Conservation (phyloP, 192 early-diverging fungal species). For the Ambispora gerdemannii region DNA sequence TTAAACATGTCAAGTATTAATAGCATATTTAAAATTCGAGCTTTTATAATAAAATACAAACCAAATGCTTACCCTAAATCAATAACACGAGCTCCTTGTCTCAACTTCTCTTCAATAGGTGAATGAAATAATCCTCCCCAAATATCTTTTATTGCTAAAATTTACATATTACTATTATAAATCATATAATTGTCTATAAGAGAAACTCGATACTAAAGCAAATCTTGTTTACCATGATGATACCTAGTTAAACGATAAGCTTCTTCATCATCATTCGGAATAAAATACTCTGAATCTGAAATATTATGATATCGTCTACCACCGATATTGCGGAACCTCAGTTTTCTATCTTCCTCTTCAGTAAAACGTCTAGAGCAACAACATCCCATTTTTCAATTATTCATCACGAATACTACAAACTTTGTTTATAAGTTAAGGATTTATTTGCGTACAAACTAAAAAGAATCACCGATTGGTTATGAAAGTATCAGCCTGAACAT, state of each 20-base stretch:
- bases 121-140: not conserved
- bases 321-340: not conserved
- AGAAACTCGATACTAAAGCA: too few relatives aligned
- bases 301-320: not conserved
- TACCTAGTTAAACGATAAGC: not conserved
- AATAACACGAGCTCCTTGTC: not conserved
- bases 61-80: not conserved
- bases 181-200: too few relatives aligned
- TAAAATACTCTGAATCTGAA: not conserved
- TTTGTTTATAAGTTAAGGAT: too few relatives aligned
- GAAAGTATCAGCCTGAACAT: too few relatives aligned
- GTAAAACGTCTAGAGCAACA: not conserved
- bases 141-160: not conserved
- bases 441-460: too few relatives aligned
- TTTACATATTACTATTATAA: too few relatives aligned
- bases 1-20: too few relatives aligned
- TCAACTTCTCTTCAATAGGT: not conserved
- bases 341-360: slow-evolving; percentile 31
- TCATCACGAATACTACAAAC: too few relatives aligned
- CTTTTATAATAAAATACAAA: too few relatives aligned
- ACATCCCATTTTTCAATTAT: not conserved
- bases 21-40: too few relatives aligned
- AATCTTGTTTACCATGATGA: too few relatives aligned
- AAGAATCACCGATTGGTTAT: too few relatives aligned
- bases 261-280: not conserved